phyloP scores from a whole-genome alignment of 192 early-diverging fungal species.

The Dispira simplex region DNA sequence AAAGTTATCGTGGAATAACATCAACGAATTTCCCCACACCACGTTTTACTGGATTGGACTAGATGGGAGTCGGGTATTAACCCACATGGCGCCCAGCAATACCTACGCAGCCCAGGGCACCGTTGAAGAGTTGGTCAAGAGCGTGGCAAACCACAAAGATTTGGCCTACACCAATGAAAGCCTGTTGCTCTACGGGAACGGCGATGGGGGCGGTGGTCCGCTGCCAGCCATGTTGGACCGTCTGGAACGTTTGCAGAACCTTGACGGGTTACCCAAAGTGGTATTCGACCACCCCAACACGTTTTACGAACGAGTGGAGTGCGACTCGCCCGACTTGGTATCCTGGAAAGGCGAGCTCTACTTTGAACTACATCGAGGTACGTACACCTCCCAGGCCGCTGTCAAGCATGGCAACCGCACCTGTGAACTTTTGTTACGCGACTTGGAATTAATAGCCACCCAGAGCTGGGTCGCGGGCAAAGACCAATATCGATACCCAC shows the following conservation, averaged over 20 bases:
- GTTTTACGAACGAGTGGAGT: slow-evolving; percentile 75
- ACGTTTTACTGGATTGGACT: slow-evolving; percentile 91
- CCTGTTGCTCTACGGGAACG: slow-evolving; percentile 85
- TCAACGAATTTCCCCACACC: slow-evolving; percentile 97
- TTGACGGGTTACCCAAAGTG: slow-evolving; percentile 63
- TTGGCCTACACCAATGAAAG: slow-evolving; percentile 70
- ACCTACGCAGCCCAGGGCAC: slow-evolving; percentile 58
- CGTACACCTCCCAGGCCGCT: slow-evolving; percentile 83
- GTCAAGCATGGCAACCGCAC: slow-evolving; percentile 79
- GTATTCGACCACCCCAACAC: slow-evolving; percentile 57
- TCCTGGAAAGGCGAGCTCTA: slow-evolving; percentile 96
- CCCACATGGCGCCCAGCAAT: slow-evolving; percentile 83
- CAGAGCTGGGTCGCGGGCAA: slow-evolving; percentile 18
- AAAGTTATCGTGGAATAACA: slow-evolving; percentile 98
- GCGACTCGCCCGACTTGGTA: slow-evolving; percentile 46
- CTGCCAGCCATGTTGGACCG: slow-evolving; percentile 71
- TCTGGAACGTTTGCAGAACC: slow-evolving; percentile 47
- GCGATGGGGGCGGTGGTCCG: slow-evolving; percentile 94
- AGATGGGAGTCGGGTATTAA: slow-evolving; percentile 69
- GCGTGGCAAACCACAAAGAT: slow-evolving; percentile 81
- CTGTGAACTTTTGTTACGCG: slow-evolving; percentile 67
- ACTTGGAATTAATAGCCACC: slow-evolving; percentile 63
- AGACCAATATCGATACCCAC: slow-evolving; percentile 41
- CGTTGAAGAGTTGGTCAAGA: slow-evolving; percentile 35
- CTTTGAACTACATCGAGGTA: slow-evolving; percentile 96